A percentile compares a stretch with the other conserved stretches of the same genome.
These are phyloP conservation scores for Saxispiralis lemnorum DNA, from an alignment of 495 filamentous ascomycete species.

Conservation along the genomic window DNA sequence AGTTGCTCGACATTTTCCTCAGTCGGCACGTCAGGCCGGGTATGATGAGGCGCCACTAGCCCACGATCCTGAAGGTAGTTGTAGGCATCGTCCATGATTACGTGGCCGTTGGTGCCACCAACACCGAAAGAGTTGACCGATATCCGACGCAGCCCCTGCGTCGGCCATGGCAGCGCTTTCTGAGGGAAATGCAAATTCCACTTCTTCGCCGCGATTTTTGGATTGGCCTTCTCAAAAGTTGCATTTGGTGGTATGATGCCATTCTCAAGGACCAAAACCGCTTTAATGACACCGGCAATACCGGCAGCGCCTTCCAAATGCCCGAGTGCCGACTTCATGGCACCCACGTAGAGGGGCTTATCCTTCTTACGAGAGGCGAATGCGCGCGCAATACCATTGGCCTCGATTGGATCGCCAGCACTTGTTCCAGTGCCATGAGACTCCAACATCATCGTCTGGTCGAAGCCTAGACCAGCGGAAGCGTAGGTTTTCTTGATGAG, in stretches of 20 bases:
- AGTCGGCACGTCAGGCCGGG: neutral
- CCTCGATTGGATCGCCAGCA: slow-evolving; percentile 2
- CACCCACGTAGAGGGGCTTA: slow-evolving; percentile 3
- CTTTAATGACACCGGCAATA: slow-evolving; percentile 41
- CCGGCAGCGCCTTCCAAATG: slow-evolving; percentile 41
- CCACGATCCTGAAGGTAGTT: neutral
- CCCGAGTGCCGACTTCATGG: slow-evolving; percentile 1
- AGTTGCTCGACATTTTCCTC: neutral
- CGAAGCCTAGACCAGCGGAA: slow-evolving; percentile 13
- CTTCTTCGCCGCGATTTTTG: slow-evolving; percentile 14
- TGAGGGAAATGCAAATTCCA: slow-evolving; percentile 28
- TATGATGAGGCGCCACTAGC: neutral
- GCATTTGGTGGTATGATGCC: slow-evolving; percentile 30
- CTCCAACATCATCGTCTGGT: slow-evolving; percentile 8
- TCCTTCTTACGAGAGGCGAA: neutral
- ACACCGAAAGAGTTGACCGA: slow-evolving; percentile 34
- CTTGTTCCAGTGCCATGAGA: slow-evolving; percentile 10
- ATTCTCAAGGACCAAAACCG: slow-evolving; percentile 39
- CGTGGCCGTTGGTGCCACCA: slow-evolving; percentile 35
- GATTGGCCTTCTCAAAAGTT: slow-evolving; percentile 29
- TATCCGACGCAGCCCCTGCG: neutral
- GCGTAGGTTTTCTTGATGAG: slow-evolving; percentile 6
- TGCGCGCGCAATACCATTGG: neutral
- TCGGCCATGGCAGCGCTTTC: slow-evolving; percentile 18
- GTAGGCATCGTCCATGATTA: slow-evolving; percentile 21